Conservation (phyloP, 2,329 filamentous ascomycete genomes). For the Ophiosphaerella narmari region DNA sequence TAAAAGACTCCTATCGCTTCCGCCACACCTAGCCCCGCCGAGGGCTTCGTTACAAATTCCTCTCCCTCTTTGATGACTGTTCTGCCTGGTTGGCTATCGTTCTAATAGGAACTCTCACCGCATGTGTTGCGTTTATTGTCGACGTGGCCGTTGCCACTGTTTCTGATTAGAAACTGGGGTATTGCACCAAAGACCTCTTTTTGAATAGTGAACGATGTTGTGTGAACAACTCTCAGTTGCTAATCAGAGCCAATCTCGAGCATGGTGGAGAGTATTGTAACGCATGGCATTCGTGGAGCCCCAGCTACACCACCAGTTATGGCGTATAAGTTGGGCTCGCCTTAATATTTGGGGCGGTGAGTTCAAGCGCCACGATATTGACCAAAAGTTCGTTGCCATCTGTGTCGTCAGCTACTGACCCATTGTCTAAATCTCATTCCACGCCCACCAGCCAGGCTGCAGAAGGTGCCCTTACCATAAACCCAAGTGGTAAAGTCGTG, state of each 20-base stretch:
- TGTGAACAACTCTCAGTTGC: constrained; percentile 11
- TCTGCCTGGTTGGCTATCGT: constrained; percentile 62
- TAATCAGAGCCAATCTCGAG: constrained; percentile 22
- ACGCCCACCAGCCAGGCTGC: constrained; percentile 4
- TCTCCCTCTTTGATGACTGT: constrained; percentile 54
- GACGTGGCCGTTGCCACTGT: constrained; percentile 60
- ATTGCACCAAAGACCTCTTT: constrained; percentile 54
- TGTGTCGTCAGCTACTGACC: constrained; percentile 33
- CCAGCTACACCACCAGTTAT: constrained; percentile 49
- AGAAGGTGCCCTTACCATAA: not conserved
- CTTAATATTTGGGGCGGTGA: constrained; percentile 56
- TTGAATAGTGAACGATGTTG: constrained; percentile 59
- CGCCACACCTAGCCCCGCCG: constrained; percentile 51
- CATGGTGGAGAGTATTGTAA: constrained; percentile 38
- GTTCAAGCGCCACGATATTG: constrained; percentile 55
- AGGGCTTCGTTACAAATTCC: constrained; percentile 49
- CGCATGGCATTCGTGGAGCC: constrained; percentile 53
- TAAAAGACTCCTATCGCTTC: constrained; percentile 62
- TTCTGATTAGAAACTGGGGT: constrained; percentile 63
- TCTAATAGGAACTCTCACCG: constrained; percentile 60
- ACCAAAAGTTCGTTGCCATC: constrained; percentile 57
- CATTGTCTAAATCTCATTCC: constrained; percentile 16
- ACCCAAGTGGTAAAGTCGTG: constrained; percentile 54
- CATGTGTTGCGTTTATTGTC: constrained; percentile 60
- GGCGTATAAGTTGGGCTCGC: constrained; percentile 57